Conservation (phyloP, 2,329 filamentous ascomycete genomes). For the Graphilbum fragrans region DNA sequence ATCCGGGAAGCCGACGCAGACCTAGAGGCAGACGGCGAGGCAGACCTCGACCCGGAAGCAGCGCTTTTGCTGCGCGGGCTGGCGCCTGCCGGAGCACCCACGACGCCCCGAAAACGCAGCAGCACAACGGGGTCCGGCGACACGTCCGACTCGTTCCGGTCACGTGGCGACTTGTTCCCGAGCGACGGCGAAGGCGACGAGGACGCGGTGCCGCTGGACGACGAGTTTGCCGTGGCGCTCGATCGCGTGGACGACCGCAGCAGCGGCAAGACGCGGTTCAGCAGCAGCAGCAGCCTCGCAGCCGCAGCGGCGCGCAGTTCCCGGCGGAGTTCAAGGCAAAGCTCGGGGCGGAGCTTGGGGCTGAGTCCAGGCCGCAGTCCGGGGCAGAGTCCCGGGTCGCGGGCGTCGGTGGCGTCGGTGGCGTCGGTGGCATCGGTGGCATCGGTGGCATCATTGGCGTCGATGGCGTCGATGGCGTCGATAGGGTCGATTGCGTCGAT, state of each 20-base stretch:
- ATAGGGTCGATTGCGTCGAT: conserved; percentile 4
- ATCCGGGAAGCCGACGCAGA: neutral
- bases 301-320: conserved; percentile 33
- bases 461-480: conserved; percentile 4
- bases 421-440: conserved; percentile 64
- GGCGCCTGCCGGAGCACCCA: neutral
- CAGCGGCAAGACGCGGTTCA: conserved; percentile 51
- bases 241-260: conserved; percentile 67
- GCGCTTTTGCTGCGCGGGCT: neutral
- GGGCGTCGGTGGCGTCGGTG: conserved; percentile 55
- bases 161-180: conserved; percentile 79
- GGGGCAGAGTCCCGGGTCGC: too few species aligned
- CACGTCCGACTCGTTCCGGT: conserved; percentile 77
- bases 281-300: conserved; percentile 34
- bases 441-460: too few species aligned
- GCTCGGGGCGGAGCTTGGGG: too few species aligned
- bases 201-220: conserved; percentile 78
- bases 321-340: too few species aligned
- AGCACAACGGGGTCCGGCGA: conserved; percentile 67
- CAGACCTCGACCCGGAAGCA: neutral
- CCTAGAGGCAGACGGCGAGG: neutral
- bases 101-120: conserved; percentile 49
- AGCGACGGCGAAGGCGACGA: conserved; percentile 80
- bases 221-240: conserved; percentile 73
- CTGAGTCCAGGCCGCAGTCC: too few species aligned